Conservation (phyloP, 1,284 basidiomycete species). For the Cryptococcus depauperatus region DNA sequence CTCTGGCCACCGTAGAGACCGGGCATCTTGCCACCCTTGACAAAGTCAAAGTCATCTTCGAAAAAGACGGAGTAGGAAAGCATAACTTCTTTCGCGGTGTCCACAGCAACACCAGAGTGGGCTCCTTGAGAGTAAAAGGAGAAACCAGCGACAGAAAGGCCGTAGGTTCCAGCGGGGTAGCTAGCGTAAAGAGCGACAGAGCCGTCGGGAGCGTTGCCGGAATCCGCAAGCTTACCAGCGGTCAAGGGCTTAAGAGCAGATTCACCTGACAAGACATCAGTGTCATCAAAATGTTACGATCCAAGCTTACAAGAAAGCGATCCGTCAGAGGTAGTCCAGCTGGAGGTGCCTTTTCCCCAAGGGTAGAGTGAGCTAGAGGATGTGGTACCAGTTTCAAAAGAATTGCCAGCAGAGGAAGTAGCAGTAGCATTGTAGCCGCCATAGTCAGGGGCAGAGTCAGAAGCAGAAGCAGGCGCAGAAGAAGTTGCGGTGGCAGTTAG, state of each 20-base stretch:
- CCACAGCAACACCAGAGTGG: slow-evolving; percentile 24
- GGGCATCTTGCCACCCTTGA: slow-evolving; percentile 46
- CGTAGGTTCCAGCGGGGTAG: slow-evolving; percentile 32
- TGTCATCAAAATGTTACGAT: not conserved
- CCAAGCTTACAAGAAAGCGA: slow-evolving; percentile 7
- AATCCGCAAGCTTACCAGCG: slow-evolving; percentile 27
- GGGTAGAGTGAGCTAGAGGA: slow-evolving; percentile 11
- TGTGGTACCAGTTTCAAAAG: slow-evolving; percentile 3
- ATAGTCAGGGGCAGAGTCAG: not conserved
- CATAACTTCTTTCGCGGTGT: slow-evolving; percentile 31
- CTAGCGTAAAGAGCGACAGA: slow-evolving; percentile 24
- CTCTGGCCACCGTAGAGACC: slow-evolving; percentile 40
- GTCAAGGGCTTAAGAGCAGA: slow-evolving; percentile 32
- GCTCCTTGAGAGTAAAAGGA: slow-evolving; percentile 34
- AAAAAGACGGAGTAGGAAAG: slow-evolving; percentile 44
- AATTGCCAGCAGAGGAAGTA: slow-evolving; percentile 1
- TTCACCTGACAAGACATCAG: slow-evolving; percentile 16
- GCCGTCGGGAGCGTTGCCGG: slow-evolving; percentile 34
- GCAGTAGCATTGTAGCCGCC: not conserved
- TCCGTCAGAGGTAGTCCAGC: slow-evolving; percentile 13
- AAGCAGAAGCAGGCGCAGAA: slow-evolving; percentile 1
- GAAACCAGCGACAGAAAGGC: slow-evolving; percentile 27
- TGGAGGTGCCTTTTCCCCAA: slow-evolving; percentile 11
- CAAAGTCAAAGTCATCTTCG: slow-evolving; percentile 39
- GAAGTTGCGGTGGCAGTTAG: not conserved